A percentile compares a stretch with the other conserved stretches of the same genome.
phyloP scores from a whole-genome alignment of 2,329 filamentous ascomycete genomes.

The Exophiala oligosperma region DNA sequence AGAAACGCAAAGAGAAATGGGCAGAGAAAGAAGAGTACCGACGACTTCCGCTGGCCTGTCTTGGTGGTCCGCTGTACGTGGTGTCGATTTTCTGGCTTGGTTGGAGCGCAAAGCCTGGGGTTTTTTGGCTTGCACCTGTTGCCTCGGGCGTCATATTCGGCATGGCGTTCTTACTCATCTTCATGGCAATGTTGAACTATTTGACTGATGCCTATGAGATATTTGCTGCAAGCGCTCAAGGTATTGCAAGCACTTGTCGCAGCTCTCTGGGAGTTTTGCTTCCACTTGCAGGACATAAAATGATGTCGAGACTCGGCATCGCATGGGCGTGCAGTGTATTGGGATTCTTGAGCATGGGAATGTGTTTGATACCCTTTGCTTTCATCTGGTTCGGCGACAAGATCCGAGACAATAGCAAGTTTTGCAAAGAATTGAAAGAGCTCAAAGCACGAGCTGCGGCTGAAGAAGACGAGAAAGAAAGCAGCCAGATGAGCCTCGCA shows the following conservation, averaged over 20 bases:
- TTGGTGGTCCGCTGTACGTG: slow-evolving; percentile 63
- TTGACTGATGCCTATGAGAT: slow-evolving; percentile 68
- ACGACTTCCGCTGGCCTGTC: slow-evolving; percentile 68
- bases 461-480: slow-evolving; percentile 19
- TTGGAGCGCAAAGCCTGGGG: slow-evolving; percentile 34
- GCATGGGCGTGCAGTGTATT: slow-evolving; percentile 44
- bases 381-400: slow-evolving; percentile 42
- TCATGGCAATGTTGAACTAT: slow-evolving; percentile 65
- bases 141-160: slow-evolving; percentile 63
- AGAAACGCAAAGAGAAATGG: slow-evolving; percentile 56
- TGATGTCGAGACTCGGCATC: slow-evolving; percentile 41
- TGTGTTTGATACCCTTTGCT: slow-evolving; percentile 43
- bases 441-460: slow-evolving; percentile 36
- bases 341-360: slow-evolving; percentile 40
- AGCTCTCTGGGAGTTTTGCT: slow-evolving; percentile 56
- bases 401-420: slow-evolving; percentile 43
- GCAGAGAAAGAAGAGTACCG: slow-evolving; percentile 58
- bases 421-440: slow-evolving; percentile 42
- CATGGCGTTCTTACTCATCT: slow-evolving; percentile 60
- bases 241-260: slow-evolving; percentile 51
- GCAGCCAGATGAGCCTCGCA: background rate
- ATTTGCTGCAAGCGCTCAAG: slow-evolving; percentile 60
- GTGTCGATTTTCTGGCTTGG: slow-evolving; percentile 56
- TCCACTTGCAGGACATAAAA: slow-evolving; percentile 49
- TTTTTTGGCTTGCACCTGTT: slow-evolving; percentile 51